phyloP scores from a whole-genome alignment of 352 stramenopile genomes.

The Pythium guiyangense region DNA sequence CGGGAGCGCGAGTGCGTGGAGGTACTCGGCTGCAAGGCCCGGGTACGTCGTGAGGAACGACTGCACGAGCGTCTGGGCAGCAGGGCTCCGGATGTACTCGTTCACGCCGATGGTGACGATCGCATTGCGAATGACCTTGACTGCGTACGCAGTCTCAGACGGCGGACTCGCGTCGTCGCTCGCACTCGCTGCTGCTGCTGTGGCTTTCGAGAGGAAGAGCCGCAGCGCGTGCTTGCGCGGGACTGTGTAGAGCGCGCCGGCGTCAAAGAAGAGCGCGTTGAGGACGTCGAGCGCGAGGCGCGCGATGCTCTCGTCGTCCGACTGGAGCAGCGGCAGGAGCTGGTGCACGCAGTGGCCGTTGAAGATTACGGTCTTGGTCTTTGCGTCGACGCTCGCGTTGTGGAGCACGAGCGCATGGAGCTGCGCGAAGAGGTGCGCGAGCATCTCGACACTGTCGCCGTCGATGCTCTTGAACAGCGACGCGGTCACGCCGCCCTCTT shows the following conservation, averaged over 20 bases:
- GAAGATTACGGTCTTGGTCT: slow-evolving; percentile 58
- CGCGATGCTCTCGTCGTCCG: slow-evolving; percentile 36
- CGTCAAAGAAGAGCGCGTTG: slow-evolving; percentile 52
- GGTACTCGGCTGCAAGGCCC: slow-evolving; percentile 51
- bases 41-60: slow-evolving; percentile 62
- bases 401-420: slow-evolving; percentile 49
- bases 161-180: slow-evolving; percentile 19
- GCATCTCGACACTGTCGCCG: slow-evolving; percentile 51
- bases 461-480: slow-evolving; percentile 81
- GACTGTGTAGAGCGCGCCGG: slow-evolving; percentile 50
- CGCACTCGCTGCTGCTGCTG: not conserved
- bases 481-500: slow-evolving; percentile 55
- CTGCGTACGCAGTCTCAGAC: slow-evolving; percentile 38
- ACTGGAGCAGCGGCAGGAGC: slow-evolving; percentile 62
- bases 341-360: slow-evolving; percentile 62
- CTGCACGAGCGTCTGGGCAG: slow-evolving; percentile 50
- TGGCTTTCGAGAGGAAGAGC: slow-evolving; percentile 43
- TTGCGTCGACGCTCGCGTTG: slow-evolving; percentile 45
- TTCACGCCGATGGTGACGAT: slow-evolving; percentile 64
- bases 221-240: slow-evolving; percentile 33
- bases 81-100: slow-evolving; percentile 42
- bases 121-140: slow-evolving; percentile 65
- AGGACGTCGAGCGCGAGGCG: slow-evolving; percentile 37
- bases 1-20: slow-evolving; percentile 48
- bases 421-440: slow-evolving; percentile 36